phyloP scores from a whole-genome alignment of 1,284 basidiomycete genomes.

The Peniophora sp. region DNA sequence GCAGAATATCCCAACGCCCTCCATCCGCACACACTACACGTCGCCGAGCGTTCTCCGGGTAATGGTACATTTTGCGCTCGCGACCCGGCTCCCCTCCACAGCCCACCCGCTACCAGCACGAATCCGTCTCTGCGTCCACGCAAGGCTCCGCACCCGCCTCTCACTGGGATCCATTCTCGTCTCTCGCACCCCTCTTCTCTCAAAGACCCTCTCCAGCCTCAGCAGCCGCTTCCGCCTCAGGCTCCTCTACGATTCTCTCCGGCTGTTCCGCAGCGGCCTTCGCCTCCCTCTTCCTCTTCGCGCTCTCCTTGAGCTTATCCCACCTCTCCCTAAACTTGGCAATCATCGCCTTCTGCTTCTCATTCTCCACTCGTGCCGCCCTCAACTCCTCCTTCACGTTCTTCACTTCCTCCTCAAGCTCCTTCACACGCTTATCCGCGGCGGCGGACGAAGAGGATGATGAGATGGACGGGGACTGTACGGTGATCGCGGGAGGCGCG shows the following conservation, averaged over 20 bases:
- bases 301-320: slow-evolving; percentile 83
- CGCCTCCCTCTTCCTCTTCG: slow-evolving; percentile 79
- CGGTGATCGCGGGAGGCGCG: slow-evolving; percentile 36
- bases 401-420: slow-evolving; percentile 68
- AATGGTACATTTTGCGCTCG: no score
- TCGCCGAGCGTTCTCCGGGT: no score
- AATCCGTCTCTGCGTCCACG: no score
- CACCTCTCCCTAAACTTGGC: slow-evolving; percentile 79
- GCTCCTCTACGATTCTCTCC: slow-evolving; percentile 70
- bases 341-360: slow-evolving; percentile 82
- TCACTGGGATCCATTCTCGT: no score
- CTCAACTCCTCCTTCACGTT: slow-evolving; percentile 27
- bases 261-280: slow-evolving; percentile 51
- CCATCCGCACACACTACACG: no score
- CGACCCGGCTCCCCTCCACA: no score
- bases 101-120: no score
- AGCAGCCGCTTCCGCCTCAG: slow-evolving; percentile 54
- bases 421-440: slow-evolving; percentile 48
- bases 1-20: no score
- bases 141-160: no score
- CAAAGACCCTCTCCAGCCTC: slow-evolving; percentile 13
- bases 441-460: slow-evolving; percentile 59
- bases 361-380: slow-evolving; percentile 59
- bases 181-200: no score
- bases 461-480: slow-evolving; percentile 47